Base-by-base conservation (phyloP, 2,329 filamentous ascomycete species). In the Diaporthe batatas region DNA sequence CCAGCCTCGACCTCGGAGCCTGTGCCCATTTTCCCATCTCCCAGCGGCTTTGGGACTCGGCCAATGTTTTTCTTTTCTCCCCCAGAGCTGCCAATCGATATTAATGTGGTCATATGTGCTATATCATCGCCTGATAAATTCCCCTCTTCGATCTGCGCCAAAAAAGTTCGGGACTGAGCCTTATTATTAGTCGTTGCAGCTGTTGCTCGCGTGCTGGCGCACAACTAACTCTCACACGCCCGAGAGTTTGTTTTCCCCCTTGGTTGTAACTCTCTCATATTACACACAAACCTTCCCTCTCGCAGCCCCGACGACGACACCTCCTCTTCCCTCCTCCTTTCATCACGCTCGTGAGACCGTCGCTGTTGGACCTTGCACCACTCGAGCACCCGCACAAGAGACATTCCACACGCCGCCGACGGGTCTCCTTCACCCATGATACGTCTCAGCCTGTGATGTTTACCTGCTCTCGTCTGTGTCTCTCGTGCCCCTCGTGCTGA, bases 311-410 rank as follows among this genome's bases (percentile, higher is more conserved):
- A 47, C 44, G 29, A 51, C 18, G n/a, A 29, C 58, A 16, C 53
- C 6, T 65, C 54, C 32, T 11, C 32, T 21, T 21, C 25, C 14
- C 14, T 51, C 62, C 44, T 64, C 72, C 57, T 72, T 71, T 73
- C 69, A 72, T 62, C 54, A 65, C 65, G 54, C 62, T 68, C 44
- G 72, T 71, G 68, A 73, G 32, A 71, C 72, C 51, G 36, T 25
- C n/a, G 39, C 59, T 68, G 62, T 58, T 53, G 44, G 44, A 49
- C 59, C 57, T n/a, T 73, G 72, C 59, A 62, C 62, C 44, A 73
- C 58, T 47, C 34, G 58, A 62, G 23, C 58, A 29, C 54, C 53
- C 11, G 16, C 53, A 11, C 21, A 14, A 59, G 25, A 53, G 36
- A 55, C 72, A 72, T 23, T 29, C 72, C 42, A 47, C 36, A 39